These are phyloP conservation scores for Alectoria sarmentosa DNA, from an alignment of 495 filamentous ascomycete species.

Conservation along the genomic window DNA sequence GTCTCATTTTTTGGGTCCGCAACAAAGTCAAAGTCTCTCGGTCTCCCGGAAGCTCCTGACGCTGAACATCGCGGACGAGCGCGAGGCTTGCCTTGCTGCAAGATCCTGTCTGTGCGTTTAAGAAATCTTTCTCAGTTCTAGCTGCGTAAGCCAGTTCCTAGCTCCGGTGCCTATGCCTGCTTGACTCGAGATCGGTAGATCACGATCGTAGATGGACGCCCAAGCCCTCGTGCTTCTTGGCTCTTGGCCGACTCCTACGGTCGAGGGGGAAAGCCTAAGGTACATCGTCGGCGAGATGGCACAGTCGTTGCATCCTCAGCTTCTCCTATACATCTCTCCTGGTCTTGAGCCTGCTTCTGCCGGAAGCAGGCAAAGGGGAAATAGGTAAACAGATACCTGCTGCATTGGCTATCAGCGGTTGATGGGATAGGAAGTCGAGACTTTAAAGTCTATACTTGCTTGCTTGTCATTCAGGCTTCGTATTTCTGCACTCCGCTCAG, in stretches of 20 bases:
- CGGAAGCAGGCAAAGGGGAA: neutral
- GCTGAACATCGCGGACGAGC: conserved; percentile 11
- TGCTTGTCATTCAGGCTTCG: neutral
- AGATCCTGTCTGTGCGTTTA: no score
- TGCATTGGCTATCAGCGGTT: neutral
- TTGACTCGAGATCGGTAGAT: neutral
- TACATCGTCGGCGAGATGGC: neutral
- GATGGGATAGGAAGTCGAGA: neutral
- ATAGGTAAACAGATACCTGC: neutral
- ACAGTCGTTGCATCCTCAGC: neutral
- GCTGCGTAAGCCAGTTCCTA: neutral
- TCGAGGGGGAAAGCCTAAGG: neutral
- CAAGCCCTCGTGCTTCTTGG: neutral
- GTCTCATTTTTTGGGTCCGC: neutral
- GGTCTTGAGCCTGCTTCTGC: neutral
- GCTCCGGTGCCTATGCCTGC: neutral
- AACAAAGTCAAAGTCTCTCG: conserved; percentile 6
- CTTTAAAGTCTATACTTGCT: neutral
- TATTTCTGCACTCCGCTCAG: neutral
- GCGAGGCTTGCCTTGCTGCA: conserved; percentile 17
- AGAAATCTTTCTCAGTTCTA: no score
- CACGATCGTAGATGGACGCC: neutral
- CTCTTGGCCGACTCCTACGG: neutral
- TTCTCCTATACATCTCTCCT: neutral
- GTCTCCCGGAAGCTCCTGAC: conserved; percentile 8